A percentile compares a stretch with the other conserved stretches of the same genome.
Conservation (phyloP, 345 rosid species). For the Citrus cavaleriei region DNA sequence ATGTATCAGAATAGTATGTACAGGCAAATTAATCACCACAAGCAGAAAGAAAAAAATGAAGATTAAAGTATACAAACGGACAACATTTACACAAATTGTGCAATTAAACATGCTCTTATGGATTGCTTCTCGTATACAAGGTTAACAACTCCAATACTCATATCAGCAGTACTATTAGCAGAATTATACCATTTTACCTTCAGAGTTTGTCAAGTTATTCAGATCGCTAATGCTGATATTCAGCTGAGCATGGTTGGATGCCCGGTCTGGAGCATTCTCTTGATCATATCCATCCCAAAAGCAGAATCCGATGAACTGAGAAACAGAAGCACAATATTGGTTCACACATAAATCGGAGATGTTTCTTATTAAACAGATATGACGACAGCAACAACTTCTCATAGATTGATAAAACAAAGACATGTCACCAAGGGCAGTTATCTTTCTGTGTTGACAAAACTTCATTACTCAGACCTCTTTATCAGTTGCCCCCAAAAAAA, state of each 20-base stretch:
- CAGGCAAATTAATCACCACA: not conserved
- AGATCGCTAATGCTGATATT: constrained; percentile 8
- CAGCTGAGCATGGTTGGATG: constrained; percentile 93
- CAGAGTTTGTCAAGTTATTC: not conserved
- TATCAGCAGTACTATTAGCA: not conserved
- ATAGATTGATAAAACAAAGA: constrained; percentile 19
- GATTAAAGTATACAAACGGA: not conserved
- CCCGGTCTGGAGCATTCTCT: constrained; percentile 93
- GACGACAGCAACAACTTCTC: constrained; percentile 22
- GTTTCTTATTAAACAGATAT: constrained; percentile 25
- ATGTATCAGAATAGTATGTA: not conserved
- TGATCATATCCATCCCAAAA: constrained; percentile 90
- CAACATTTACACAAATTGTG: not conserved
- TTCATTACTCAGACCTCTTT: not conserved
- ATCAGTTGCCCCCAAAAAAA: not conserved
- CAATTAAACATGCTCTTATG: not conserved
- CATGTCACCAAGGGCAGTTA: constrained; percentile 10
- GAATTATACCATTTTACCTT: not conserved
- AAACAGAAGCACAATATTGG: constrained; percentile 28
- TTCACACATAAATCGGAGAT: constrained; percentile 30
- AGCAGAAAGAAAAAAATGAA: not conserved
- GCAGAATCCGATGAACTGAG: constrained; percentile 94
- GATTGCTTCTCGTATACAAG: not conserved
- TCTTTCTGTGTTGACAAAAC: constrained; percentile 1
- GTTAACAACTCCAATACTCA: not conserved